phyloP scores from a whole-genome alignment of 129 eudicot species.

The Flaveria sonorensis region DNA sequence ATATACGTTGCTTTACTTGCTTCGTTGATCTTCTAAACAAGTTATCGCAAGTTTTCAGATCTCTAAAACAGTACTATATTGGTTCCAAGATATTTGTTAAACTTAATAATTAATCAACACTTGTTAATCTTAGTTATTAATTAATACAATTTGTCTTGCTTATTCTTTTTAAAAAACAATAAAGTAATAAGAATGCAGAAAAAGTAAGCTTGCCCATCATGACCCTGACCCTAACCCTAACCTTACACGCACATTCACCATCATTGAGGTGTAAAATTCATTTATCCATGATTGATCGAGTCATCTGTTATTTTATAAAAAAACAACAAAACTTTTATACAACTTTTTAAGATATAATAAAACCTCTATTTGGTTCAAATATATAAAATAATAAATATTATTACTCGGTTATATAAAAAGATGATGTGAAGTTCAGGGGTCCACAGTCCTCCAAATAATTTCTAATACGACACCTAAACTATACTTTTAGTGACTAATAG shows the following conservation, averaged over 20 bases:
- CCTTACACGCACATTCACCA: constrained; percentile 8
- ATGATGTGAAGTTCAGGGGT: constrained; percentile 14
- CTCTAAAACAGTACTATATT: neutral
- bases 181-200: constrained; percentile 3
- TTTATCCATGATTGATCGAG: constrained; percentile 5
- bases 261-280: constrained; percentile 6
- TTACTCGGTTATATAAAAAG: constrained; percentile 9
- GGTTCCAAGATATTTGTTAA: neutral
- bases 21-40: too few relatives aligned
- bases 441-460: constrained; percentile 11
- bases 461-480: constrained; percentile 21
- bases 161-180: neutral
- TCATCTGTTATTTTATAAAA: neutral
- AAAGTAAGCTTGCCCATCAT: constrained; percentile 6
- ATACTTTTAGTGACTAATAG: constrained; percentile 24
- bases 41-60: too few relatives aligned
- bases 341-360: neutral
- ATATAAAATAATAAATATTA: neutral
- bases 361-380: neutral
- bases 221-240: constrained; percentile 6
- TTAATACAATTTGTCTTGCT: neutral
- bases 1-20: too few relatives aligned
- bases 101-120: neutral
- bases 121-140: too few relatives aligned
- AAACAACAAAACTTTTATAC: neutral